A percentile compares a stretch with the other conserved stretches of the same genome.
Conservation (phyloP, 495 filamentous ascomycete genomes). For the Aspergillus panamensis region DNA sequence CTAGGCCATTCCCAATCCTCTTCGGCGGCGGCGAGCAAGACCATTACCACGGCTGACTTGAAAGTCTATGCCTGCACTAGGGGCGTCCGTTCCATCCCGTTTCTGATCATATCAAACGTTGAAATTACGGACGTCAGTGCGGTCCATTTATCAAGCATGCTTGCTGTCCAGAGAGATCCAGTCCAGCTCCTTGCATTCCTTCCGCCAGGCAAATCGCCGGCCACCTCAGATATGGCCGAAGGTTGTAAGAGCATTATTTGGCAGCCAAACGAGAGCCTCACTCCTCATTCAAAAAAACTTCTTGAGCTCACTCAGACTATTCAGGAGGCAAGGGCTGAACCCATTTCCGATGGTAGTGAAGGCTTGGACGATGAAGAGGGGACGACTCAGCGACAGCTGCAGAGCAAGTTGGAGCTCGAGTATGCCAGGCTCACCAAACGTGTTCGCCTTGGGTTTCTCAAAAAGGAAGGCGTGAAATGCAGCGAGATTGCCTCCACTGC, state of each 20-base stretch:
- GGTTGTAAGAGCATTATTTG: constrained; percentile 37
- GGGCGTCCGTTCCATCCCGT: constrained; percentile 47
- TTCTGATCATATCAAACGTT: constrained; percentile 39
- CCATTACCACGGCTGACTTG: constrained; percentile 16
- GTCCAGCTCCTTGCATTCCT: constrained; percentile 39
- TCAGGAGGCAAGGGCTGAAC: constrained; percentile 15
- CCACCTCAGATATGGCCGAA: constrained; percentile 24
- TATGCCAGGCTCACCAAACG: constrained; percentile 24
- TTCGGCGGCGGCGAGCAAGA: constrained; percentile 16
- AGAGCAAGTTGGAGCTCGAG: constrained; percentile 21
- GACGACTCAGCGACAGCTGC: constrained; percentile 18
- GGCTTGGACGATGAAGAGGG: constrained; percentile 3
- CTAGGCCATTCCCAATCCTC: neutral
- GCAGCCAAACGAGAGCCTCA: constrained; percentile 29
- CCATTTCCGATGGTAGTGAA: constrained; percentile 5
- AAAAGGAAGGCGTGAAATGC: constrained; percentile 27
- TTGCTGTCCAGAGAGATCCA: constrained; percentile 40
- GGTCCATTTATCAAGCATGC: constrained; percentile 42
- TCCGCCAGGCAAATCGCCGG: constrained; percentile 29
- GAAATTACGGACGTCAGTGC: constrained; percentile 37
- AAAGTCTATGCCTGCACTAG: constrained; percentile 33
- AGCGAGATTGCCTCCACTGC: constrained; percentile 35
- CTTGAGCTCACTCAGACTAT: constrained; percentile 53
- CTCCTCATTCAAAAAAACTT: constrained; percentile 38
- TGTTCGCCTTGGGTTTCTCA: constrained; percentile 25